Base-by-base conservation (phyloP, 2,329 filamentous ascomycete species). In the Aspergillus neotritici region DNA sequence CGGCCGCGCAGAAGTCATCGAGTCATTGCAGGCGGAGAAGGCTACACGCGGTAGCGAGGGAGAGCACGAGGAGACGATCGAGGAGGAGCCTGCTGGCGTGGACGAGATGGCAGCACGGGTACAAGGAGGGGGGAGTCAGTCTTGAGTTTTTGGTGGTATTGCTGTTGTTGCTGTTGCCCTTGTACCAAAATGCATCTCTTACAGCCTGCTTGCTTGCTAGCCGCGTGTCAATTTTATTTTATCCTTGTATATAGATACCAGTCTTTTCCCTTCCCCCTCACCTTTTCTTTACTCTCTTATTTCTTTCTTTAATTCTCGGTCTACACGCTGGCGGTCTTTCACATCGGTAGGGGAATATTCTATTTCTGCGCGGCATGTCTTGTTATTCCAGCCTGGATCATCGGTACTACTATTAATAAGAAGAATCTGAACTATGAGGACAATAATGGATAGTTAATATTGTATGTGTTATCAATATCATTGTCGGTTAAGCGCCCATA, bases 21-120 rank as follows among this genome's bases (percentile, higher is more conserved):
- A 60, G 14, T 52, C 58, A 31, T 41, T 67, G 46, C 55, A 60
- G 30, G 56, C 60, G 39, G 53, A 63, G 39, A 55, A 54, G 15
- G 55, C 57, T 31, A 47, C 54, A 37, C 21, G 21, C 7, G 21
- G 21, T 1, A 9, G 6, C 21, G 52, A 56, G 16, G 43, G 51
- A 25, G 48, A 38, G 5, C 43, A 49, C 14, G 51, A 58, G 4
- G 57, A 59, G 17, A 48, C 54, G 6, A 55, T 60, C 34, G 50
- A 58, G 34, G 57, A 63, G 46, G 51, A 49, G 34, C 35, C 45
- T 12, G 45, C 51, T 16, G 36, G 31, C 28, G 50, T 25, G 21
- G 21, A 25, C 5, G 36, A 31, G 48, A 48, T 25, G 46, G 43
- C 17, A 41, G 38, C 5, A 44, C 40, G 28, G 43, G 43, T 29